Evolutionary conservation across 768 basidiomycete species (phyloP).

Genomic region (Suillus subalutaceus): DNA sequence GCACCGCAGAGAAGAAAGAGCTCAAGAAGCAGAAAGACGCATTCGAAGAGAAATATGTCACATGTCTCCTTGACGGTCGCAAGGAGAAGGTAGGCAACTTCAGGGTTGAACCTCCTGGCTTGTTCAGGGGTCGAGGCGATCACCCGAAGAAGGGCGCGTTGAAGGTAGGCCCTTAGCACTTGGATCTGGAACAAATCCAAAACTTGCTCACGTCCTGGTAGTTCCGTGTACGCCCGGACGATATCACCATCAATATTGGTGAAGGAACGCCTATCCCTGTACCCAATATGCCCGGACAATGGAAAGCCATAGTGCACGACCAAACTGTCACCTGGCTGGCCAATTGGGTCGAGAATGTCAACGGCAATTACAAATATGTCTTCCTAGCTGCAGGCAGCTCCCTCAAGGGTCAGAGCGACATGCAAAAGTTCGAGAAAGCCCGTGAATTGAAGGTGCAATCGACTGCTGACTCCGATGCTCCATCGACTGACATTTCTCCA

Average conservation of each 20-base stretch:
- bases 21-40: conserved; percentile 84
- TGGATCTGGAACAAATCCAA: conserved; percentile 7
- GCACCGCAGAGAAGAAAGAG: conserved; percentile 87
- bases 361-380: conserved; percentile 94
- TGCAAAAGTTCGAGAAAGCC: conserved; percentile 97
- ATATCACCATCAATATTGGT: conserved; percentile 95
- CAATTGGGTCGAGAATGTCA: conserved; percentile 98
- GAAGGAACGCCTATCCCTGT: conserved; percentile 69
- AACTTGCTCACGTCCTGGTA: conserved; percentile 33
- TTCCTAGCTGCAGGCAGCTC: conserved; percentile 98
- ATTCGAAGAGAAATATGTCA: conserved; percentile 80
- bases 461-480: background rate
- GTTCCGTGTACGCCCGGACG: conserved; percentile 90
- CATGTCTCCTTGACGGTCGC: conserved; percentile 90
- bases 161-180: conserved; percentile 59
- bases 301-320: conserved; percentile 89
- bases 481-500: conserved; percentile 35
- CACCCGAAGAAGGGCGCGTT: conserved; percentile 97
- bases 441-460: conserved; percentile 84
- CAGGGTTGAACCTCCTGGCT: conserved; percentile 96
- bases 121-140: conserved; percentile 97
- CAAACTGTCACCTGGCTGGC: conserved; percentile 99
- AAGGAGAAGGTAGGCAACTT: conserved; percentile 99
- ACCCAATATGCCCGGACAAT: conserved; percentile 91
- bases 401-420: conserved; percentile 97